These are phyloP conservation scores for Sorghum bicolor DNA, from an alignment of 176 grass and related monocot genomes.

Conservation along the genomic window DNA sequence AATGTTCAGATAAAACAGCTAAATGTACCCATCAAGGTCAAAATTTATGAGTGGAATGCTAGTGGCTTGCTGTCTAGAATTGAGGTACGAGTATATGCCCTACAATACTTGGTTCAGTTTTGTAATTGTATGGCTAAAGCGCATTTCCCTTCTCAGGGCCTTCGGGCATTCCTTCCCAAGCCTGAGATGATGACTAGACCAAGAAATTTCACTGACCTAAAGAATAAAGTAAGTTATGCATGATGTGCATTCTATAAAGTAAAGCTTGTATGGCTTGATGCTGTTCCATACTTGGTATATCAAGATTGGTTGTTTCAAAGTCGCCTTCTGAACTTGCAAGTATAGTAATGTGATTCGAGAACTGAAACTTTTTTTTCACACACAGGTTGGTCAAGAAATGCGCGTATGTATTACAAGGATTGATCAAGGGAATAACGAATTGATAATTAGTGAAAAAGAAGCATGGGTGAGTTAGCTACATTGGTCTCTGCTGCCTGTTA, in stretches of 20 bases:
- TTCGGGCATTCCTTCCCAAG: slow-evolving; percentile 92
- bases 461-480: slow-evolving; percentile 71
- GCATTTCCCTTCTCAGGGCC: slow-evolving; percentile 44
- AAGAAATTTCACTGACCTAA: slow-evolving; percentile 74
- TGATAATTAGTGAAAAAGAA: slow-evolving; percentile 86
- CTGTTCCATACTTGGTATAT: not conserved
- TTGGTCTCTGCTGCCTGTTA: not conserved
- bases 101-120: slow-evolving; percentile 6
- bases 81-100: slow-evolving; percentile 47
- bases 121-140: not conserved
- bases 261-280: not conserved
- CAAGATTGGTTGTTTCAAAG: not conserved
- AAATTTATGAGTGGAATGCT: slow-evolving; percentile 90
- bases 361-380: slow-evolving; percentile 15
- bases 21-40: slow-evolving; percentile 75
- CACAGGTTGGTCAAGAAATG: slow-evolving; percentile 58
- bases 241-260: not conserved
- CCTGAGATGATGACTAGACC: slow-evolving; percentile 70
- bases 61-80: slow-evolving; percentile 82
- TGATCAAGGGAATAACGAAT: slow-evolving; percentile 66
- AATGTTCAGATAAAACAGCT: slow-evolving; percentile 70
- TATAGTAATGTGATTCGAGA: not conserved
- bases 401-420: slow-evolving; percentile 70
- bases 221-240: slow-evolving; percentile 67
- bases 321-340: slow-evolving; percentile 14